Base-by-base conservation (phyloP, 257 asterid genomes). In the Eucommia ulmoides region DNA sequence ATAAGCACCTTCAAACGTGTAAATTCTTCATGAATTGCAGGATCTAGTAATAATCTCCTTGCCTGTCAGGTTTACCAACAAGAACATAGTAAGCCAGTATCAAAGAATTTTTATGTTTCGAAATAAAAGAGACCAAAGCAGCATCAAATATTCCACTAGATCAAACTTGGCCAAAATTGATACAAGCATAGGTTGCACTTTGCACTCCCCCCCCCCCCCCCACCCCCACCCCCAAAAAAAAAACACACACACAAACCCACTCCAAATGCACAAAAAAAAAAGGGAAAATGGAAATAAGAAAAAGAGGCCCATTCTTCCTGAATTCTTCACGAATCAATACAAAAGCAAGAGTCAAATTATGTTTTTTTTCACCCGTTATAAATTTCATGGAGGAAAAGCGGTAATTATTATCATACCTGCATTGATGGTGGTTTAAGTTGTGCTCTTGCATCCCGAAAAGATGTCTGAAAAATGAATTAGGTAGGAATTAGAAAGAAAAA, bases 341-440 rank as follows among this genome's bases (percentile, higher is more conserved):
- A 38, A 5, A 38, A 5, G n/a, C n/a, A 38, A 38, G 45, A 7
- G 19, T 6, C 3, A 42, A 15, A 15, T 8, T 0, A 0, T 16
- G 19, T 2, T 42, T 16, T n/a, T 9, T 16, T 42, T 19, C 48
- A 42, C 20, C 0, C 48, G 19, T 17, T 5, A 38, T 38, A 38
- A 26, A 26, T 8, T 5, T 16, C 48, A 42, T 42, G 20, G 2
- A 18, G 48, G 19, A 15, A 42, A 42, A 42, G 20, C 19, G 4
- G 48, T 21, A 42, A 8, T 6, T 42, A 10, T 42, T 42, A 15
- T 18, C 48, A 41, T 73, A 89, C 97, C 97, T 91, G 96, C 88
- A 91, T 76, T n/a, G 96, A 91, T 25, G 94, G 93, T 21, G 96
- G 98, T 74, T 86, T 91, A 48, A 86, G 83, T 79, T 91, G 98